Conservation (phyloP, 2,329 filamentous ascomycete species). For the Fusarium zealandicum region DNA sequence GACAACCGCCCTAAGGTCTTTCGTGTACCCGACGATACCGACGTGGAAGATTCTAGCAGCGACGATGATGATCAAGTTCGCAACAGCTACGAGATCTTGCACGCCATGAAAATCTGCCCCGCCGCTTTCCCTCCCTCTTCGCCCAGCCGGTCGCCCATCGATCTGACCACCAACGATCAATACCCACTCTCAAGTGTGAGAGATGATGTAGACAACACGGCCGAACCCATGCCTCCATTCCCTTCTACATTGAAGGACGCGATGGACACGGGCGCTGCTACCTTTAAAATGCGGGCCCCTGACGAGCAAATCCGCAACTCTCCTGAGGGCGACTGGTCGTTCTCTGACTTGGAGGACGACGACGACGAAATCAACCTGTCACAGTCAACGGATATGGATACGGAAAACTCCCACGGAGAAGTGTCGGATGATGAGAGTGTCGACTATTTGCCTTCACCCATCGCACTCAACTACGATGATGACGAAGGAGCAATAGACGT, state of each 20-base stretch:
- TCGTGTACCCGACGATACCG: conserved; percentile 53
- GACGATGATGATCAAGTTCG: conserved; percentile 41
- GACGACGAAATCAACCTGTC: conserved; percentile 13
- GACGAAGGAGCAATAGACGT: conserved; percentile 3
- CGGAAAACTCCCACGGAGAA: conserved; percentile 15
- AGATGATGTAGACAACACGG: conserved; percentile 12
- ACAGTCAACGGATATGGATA: conserved; percentile 30
- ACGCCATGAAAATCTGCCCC: conserved; percentile 42
- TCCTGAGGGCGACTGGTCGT: conserved; percentile 1
- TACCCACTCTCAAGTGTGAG: conserved; percentile 23
- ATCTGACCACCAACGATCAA: conserved; percentile 36
- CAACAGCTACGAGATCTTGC: conserved; percentile 40
- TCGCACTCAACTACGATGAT: background rate
- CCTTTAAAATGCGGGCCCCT: too few species aligned
- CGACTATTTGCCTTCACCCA: conserved; percentile 3
- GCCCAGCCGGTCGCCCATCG: conserved; percentile 21
- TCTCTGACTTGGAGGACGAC: conserved; percentile 12
- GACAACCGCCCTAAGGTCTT: conserved; percentile 45
- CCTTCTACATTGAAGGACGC: background rate
- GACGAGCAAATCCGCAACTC: background rate
- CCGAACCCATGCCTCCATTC: background rate
- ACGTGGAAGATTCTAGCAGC: conserved; percentile 42
- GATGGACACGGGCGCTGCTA: conserved; percentile 6
- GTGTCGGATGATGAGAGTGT: conserved; percentile 11
- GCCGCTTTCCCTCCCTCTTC: conserved; percentile 10